Evolutionary conservation across 331 rosid genomes (phyloP), one percentile per base, ranked within the genome.

Genomic region (Pyracantha coccinea): DNA sequence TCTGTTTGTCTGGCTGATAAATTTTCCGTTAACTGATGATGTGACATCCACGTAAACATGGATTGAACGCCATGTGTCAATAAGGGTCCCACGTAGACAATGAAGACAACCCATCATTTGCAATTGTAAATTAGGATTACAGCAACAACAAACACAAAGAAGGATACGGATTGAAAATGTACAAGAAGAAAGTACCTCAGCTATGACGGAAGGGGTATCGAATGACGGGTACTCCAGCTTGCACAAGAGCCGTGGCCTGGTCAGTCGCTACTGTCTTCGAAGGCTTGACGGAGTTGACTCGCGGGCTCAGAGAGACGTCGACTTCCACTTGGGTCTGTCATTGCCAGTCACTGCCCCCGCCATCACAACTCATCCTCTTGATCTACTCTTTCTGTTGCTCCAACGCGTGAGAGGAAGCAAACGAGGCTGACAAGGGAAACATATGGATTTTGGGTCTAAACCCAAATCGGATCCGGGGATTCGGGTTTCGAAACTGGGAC

Each of bases 171-270:
- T 45, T 13, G 52, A 45, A 13, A 45, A 45, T 13, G 52, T 14
- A 45, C 2, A 73, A 10, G 55, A 64, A 82, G 60, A 15, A 44
- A 20, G 4, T 19, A 92, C 98, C 95, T 93, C 89, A 0, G 83
- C 88, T 1, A 93, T 83, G 19, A 78, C 57, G 54, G 88, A 14
- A 0, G 97, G 96, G 0, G 98, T 93, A 73, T 16, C 90, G 86
- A 72, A 93, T 93, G 33, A 93, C 89, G 4, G 93, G 98, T 16
- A 93, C 78, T 3, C 98, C 97, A 1, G 98, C 93, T 68, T 85
- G 87, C 13, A 78, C 88, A 4, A 93, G 98, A 50, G 96, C 92
- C 0, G 91, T 86, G 53, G 97, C 98, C 45, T 76, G 89, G 82
- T 93, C 98, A 20, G 86, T 88, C 21, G 90, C 93, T 19, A 93